phyloP scores from a whole-genome alignment of 1,139 yeast genomes.

The Zhuliangozyma parablackwelliae region DNA sequence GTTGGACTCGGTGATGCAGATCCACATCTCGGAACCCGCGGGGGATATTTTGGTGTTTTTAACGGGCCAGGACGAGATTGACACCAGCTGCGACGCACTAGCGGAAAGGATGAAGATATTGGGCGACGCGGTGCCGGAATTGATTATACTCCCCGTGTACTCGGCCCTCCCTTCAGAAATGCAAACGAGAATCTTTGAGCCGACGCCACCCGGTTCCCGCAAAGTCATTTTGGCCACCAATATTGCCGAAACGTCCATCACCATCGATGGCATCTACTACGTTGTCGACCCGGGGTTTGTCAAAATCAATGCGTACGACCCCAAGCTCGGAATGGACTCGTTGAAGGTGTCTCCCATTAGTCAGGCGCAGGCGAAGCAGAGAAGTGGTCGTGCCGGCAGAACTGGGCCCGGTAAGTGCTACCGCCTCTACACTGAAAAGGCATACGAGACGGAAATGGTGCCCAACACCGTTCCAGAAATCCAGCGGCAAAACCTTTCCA shows the following conservation, averaged over 20 bases:
- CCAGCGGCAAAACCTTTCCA: constrained; percentile 81
- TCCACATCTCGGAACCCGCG: constrained; percentile 68
- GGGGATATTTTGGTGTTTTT: constrained; percentile 85
- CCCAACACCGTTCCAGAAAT: constrained; percentile 88
- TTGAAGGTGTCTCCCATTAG: constrained; percentile 71
- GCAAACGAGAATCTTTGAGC: constrained; percentile 70
- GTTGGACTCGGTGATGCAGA: constrained; percentile 75
- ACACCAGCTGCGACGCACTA: constrained; percentile 76
- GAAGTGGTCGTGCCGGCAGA: constrained; percentile 84
- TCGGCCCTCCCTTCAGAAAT: constrained; percentile 72
- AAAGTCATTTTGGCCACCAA: constrained; percentile 77
- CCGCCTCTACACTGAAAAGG: constrained; percentile 66
- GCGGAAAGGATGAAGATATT: constrained; percentile 62
- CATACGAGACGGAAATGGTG: constrained; percentile 72
- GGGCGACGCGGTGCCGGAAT: constrained; percentile 60
- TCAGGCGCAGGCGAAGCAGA: constrained; percentile 78
- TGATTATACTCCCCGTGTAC: constrained; percentile 83
- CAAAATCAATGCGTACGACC: constrained; percentile 71
- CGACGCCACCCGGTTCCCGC: constrained; percentile 65
- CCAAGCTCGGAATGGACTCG: constrained; percentile 74
- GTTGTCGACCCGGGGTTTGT: constrained; percentile 83
- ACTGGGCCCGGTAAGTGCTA: constrained; percentile 84
- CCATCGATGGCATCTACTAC: constrained; percentile 73
- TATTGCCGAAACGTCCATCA: constrained; percentile 78
- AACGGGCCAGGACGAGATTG: constrained; percentile 93